These are phyloP conservation scores for Domatiomyces catenatus DNA, from an alignment of 2,329 filamentous ascomycete genomes.

Conservation along the genomic window DNA sequence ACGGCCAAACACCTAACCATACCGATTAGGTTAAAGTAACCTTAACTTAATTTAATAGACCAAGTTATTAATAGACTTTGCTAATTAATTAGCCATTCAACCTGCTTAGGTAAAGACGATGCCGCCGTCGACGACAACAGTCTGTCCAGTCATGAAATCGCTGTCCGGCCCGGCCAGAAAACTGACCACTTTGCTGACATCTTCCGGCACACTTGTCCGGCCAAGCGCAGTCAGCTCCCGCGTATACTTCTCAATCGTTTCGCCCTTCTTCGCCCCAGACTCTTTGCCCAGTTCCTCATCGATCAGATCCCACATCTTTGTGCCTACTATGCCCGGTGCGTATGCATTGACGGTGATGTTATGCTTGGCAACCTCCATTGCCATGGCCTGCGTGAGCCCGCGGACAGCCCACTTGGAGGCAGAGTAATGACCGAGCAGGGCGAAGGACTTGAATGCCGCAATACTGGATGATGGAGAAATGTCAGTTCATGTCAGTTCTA, in stretches of 20 bases:
- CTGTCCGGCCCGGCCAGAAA: constrained; percentile 44
- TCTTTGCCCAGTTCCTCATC: constrained; percentile 43
- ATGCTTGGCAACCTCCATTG: constrained; percentile 49
- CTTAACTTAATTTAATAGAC: too few species aligned
- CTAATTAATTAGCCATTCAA: too few species aligned
- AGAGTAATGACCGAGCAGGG: constrained; percentile 46
- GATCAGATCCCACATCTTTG: constrained; percentile 54
- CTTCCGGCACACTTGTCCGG: constrained; percentile 44
- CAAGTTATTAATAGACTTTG: too few species aligned
- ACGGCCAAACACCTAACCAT: too few species aligned
- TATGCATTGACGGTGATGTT: constrained; percentile 54
- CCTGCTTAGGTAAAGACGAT: constrained; percentile 29
- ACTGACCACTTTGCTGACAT: constrained; percentile 48
- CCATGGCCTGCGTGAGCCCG: constrained; percentile 50
- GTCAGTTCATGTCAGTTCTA: neutral
- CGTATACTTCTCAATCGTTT: constrained; percentile 40
- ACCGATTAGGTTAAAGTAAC: too few species aligned
- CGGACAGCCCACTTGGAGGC: constrained; percentile 53
- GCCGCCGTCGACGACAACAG: constrained; percentile 46
- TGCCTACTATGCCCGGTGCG: constrained; percentile 52
- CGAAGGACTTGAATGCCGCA: constrained; percentile 42
- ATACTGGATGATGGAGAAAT: neutral
- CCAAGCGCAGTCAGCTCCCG: constrained; percentile 41
- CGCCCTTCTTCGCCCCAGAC: constrained; percentile 35
- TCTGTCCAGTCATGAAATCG: constrained; percentile 53